These are phyloP conservation scores for Exophiala spinifera DNA, from an alignment of 2,329 filamentous ascomycete species.

Conservation along the genomic window DNA sequence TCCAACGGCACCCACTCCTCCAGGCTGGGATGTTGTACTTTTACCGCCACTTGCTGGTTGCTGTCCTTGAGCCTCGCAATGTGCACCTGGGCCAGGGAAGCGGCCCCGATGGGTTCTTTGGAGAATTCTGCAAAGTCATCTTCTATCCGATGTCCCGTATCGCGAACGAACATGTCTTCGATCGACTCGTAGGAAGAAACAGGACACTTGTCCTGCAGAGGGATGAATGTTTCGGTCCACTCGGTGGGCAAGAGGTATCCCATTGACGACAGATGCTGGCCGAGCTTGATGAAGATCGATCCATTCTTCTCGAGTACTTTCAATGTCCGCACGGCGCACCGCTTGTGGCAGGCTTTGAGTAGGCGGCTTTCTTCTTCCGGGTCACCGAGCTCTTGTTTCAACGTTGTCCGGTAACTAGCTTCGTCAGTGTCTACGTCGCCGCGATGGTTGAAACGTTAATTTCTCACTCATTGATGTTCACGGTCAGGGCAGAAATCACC, in stretches of 20 bases:
- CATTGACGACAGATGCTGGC: constrained; percentile 93
- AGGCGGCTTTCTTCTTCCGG: constrained; percentile 63
- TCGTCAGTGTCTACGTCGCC: constrained; percentile 9
- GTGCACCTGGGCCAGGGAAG: constrained; percentile 92
- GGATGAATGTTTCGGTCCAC: constrained; percentile 95
- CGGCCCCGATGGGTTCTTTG: constrained; percentile 77
- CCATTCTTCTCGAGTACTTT: constrained; percentile 90
- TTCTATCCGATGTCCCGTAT: constrained; percentile 74
- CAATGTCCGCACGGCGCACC: constrained; percentile 85
- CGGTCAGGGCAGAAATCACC: constrained; percentile 68
- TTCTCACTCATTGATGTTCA: constrained; percentile 83
- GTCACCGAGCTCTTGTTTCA: constrained; percentile 66
- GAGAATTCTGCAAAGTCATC: constrained; percentile 87
- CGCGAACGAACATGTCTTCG: constrained; percentile 76
- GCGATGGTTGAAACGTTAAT: not conserved
- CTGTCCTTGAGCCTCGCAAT: constrained; percentile 77
- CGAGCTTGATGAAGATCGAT: constrained; percentile 96
- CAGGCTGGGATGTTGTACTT: constrained; percentile 87
- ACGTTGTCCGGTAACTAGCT: constrained; percentile 76
- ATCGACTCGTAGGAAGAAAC: constrained; percentile 87
- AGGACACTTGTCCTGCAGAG: constrained; percentile 91
- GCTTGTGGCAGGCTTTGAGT: constrained; percentile 80
- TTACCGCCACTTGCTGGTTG: constrained; percentile 86
- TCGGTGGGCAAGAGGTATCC: constrained; percentile 87
- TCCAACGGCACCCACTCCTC: constrained; percentile 90